These are phyloP conservation scores for Chlorophyllum brunneum DNA, from an alignment of 768 basidiomycete species.

Conservation along the genomic window DNA sequence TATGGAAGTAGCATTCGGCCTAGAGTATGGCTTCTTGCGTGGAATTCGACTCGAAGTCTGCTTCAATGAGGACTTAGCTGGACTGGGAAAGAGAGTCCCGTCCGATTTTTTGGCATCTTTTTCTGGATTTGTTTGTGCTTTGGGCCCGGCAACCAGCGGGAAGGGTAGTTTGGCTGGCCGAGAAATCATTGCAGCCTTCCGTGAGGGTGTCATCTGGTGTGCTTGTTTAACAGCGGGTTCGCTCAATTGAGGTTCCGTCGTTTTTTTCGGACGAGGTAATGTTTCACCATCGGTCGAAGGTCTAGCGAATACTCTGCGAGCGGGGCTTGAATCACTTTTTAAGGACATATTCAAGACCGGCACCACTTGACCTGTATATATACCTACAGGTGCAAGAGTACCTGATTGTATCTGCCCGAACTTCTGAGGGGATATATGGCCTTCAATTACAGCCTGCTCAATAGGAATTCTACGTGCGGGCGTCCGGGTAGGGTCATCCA, in stretches of 20 bases:
- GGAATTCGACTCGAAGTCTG: slow-evolving; percentile 59
- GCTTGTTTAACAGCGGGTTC: not conserved
- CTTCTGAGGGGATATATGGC: slow-evolving; percentile 48
- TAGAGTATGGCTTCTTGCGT: slow-evolving; percentile 57
- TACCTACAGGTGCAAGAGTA: slow-evolving; percentile 13
- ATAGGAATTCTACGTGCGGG: slow-evolving; percentile 66
- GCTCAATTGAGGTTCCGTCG: not conserved
- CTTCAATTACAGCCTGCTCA: slow-evolving; percentile 44
- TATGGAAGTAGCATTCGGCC: slow-evolving; percentile 20
- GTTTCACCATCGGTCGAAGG: not conserved
- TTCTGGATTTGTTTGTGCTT: slow-evolving; percentile 1
- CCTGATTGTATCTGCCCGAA: slow-evolving; percentile 27
- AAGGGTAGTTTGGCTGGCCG: slow-evolving; percentile 29
- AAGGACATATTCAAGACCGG: slow-evolving; percentile 9
- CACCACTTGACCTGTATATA: slow-evolving; percentile 5
- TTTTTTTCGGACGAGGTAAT: slow-evolving; percentile 10
- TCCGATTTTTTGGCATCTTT: not conserved
- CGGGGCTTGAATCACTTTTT: slow-evolving; percentile 10
- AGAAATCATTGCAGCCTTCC: not conserved
- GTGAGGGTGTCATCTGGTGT: not conserved
- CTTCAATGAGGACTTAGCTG: slow-evolving; percentile 43
- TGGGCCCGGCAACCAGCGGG: slow-evolving; percentile 24
- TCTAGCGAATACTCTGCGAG: slow-evolving; percentile 9
- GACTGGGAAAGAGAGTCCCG: slow-evolving; percentile 16
- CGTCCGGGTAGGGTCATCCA: slow-evolving; percentile 42